Evolutionary conservation across 345 rosid species (phyloP).

Genomic region (Noccaea caerulescens): DNA sequence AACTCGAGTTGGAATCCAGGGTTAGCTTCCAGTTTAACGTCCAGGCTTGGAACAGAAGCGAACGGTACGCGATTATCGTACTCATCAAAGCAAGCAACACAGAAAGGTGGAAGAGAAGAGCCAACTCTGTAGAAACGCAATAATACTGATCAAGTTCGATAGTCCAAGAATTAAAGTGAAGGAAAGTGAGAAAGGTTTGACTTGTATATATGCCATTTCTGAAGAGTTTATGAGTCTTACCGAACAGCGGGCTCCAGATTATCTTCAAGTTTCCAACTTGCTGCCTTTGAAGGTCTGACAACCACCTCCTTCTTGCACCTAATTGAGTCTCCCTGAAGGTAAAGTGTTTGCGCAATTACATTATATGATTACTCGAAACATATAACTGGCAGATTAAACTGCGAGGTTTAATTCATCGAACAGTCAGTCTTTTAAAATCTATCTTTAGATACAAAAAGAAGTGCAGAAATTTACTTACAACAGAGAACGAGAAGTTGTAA

Average conservation of each 20-base stretch:
- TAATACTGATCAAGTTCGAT: constrained; percentile 11
- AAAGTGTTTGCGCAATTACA: constrained; percentile 17
- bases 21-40: constrained; percentile 42
- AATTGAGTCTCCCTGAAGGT: constrained; percentile 48
- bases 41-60: constrained; percentile 46
- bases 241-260: constrained; percentile 33
- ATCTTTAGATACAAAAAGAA: constrained; percentile 11
- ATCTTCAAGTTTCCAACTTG: constrained; percentile 51
- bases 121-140: constrained; percentile 58
- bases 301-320: constrained; percentile 46
- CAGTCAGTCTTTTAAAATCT: not conserved
- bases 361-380: constrained; percentile 2
- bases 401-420: not conserved
- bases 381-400: not conserved
- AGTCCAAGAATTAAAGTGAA: constrained; percentile 3
- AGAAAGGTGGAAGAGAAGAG: constrained; percentile 47
- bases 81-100: constrained; percentile 57
- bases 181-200: constrained; percentile 20
- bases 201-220: constrained; percentile 6
- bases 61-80: constrained; percentile 53
- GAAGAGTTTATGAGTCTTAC: constrained; percentile 37
- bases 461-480: constrained; percentile 46
- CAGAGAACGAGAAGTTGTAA: constrained; percentile 58
- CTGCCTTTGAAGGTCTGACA: constrained; percentile 52
- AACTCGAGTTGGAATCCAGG: constrained; percentile 31